phyloP scores from a whole-genome alignment of 306 rosid genomes.

The Prunus armeniaca region DNA sequence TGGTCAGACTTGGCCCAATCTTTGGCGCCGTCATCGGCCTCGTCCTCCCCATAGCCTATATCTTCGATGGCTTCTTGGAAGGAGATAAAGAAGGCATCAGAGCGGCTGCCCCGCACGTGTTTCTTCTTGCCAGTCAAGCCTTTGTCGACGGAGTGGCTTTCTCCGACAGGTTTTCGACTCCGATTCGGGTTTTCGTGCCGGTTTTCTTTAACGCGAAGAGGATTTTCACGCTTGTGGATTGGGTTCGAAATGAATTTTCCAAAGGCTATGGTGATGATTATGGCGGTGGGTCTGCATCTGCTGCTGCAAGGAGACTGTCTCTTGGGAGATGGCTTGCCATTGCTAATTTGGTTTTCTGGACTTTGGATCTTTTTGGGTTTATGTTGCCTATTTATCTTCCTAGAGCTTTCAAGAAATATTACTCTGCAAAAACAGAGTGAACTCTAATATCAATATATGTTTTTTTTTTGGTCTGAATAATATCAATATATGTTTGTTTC shows the following conservation, averaged over 20 bases:
- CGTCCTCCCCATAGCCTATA: conserved; percentile 56
- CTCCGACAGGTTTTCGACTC: conserved; percentile 49
- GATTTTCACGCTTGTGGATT: conserved; percentile 57
- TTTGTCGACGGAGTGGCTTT: conserved; percentile 73
- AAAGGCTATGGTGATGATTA: conserved; percentile 26
- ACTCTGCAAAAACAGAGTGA: conserved; percentile 22
- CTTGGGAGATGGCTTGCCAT: conserved; percentile 71
- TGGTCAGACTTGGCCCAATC: conserved; percentile 36
- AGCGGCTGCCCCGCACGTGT: conserved; percentile 78
- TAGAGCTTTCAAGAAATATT: conserved; percentile 61
- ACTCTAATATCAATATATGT: too few species aligned
- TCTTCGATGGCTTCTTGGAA: conserved; percentile 52
- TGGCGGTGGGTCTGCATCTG: conserved; percentile 33
- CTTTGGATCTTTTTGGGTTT: conserved; percentile 74
- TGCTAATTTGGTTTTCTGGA: conserved; percentile 77
- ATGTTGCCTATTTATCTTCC: conserved; percentile 85
- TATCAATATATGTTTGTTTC: too few species aligned
- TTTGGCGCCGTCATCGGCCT: conserved; percentile 60
- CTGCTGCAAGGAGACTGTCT: conserved; percentile 24
- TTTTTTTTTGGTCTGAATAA: too few species aligned
- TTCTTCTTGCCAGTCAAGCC: conserved; percentile 69
- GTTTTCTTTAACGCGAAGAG: conserved; percentile 58
- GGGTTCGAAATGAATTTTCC: conserved; percentile 62
- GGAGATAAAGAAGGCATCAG: conserved; percentile 72
- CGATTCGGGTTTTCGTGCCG: conserved; percentile 71